A percentile compares a stretch with the other conserved stretches of the same genome.
These are phyloP conservation scores for Lactarius hengduanensis DNA, from an alignment of 768 basidiomycete species.

Conservation along the genomic window DNA sequence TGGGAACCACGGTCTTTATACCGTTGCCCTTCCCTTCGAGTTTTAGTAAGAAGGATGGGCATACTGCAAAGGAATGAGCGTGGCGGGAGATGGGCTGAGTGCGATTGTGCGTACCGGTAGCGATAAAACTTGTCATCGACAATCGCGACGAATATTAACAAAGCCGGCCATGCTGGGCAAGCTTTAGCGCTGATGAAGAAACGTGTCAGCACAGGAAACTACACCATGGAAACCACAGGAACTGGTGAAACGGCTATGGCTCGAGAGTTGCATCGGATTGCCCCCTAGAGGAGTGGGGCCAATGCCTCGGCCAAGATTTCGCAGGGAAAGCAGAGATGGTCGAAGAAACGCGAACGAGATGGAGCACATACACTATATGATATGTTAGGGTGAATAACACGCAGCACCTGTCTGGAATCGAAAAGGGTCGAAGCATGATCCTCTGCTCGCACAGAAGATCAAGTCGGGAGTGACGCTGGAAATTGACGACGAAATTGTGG, in stretches of 20 bases:
- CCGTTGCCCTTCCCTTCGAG: slow-evolving; percentile 98
- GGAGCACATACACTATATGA: slow-evolving; percentile 41
- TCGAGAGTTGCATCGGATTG: neutral
- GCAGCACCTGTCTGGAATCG: slow-evolving; percentile 66
- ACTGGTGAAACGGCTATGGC: neutral
- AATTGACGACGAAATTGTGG: slow-evolving; percentile 62
- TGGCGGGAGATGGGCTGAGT: no score
- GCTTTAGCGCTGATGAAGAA: slow-evolving; percentile 54
- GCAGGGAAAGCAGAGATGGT: neutral
- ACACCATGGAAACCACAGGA: slow-evolving; percentile 26
- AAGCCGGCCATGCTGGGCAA: slow-evolving; percentile 83
- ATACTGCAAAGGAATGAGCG: slow-evolving; percentile 53
- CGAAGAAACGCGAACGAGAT: slow-evolving; percentile 47
- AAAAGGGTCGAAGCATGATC: slow-evolving; percentile 93
- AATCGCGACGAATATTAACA: slow-evolving; percentile 91
- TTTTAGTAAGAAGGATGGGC: slow-evolving; percentile 93
- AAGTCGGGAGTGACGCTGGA: slow-evolving; percentile 41
- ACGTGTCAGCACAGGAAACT: slow-evolving; percentile 2
- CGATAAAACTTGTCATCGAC: slow-evolving; percentile 97
- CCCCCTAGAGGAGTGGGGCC: neutral
- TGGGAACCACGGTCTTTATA: slow-evolving; percentile 98
- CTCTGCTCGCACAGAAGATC: slow-evolving; percentile 71
- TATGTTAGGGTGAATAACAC: slow-evolving; percentile 42
- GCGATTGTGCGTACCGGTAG: slow-evolving; percentile 60
- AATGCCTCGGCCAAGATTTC: neutral